These are phyloP conservation scores for Domatiomyces catenatus DNA, from an alignment of 2,329 filamentous ascomycete genomes.

Conservation along the genomic window DNA sequence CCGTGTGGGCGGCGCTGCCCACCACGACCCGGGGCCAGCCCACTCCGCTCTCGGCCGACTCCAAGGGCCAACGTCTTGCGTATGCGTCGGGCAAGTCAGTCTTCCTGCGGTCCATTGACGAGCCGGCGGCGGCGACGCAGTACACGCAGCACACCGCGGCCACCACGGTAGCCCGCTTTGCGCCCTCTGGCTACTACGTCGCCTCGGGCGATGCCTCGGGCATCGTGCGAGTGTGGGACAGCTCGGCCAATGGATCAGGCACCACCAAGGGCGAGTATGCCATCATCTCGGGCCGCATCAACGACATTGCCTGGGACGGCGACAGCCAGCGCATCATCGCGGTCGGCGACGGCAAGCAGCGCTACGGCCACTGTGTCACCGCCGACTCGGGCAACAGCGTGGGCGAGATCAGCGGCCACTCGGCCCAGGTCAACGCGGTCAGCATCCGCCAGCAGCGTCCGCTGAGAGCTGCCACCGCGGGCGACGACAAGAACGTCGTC, in stretches of 20 bases:
- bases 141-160: slow-evolving; percentile 81
- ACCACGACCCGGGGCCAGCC: slow-evolving; percentile 72
- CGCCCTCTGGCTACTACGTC: slow-evolving; percentile 86
- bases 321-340: slow-evolving; percentile 94
- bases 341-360: slow-evolving; percentile 85
- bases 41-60: slow-evolving; percentile 73
- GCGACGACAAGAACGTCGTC: slow-evolving; percentile 75
- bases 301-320: slow-evolving; percentile 94
- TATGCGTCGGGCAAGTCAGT: slow-evolving; percentile 95
- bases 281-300: slow-evolving; percentile 88
- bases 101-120: slow-evolving; percentile 86
- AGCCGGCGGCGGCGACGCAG: slow-evolving; percentile 69
- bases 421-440: slow-evolving; percentile 77
- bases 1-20: slow-evolving; percentile 73
- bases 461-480: slow-evolving; percentile 78
- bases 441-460: slow-evolving; percentile 79
- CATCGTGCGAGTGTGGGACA: slow-evolving; percentile 81
- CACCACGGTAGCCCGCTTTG: slow-evolving; percentile 85
- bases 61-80: slow-evolving; percentile 79
- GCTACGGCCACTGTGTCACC: slow-evolving; percentile 86
- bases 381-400: slow-evolving; percentile 93
- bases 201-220: slow-evolving; percentile 81
- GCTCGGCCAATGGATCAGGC: slow-evolving; percentile 52
- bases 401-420: slow-evolving; percentile 85
- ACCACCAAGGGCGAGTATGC: slow-evolving; percentile 87